Evolutionary conservation across 257 asterid genomes (phyloP).

Genomic region (Paraleonurus japonicus): DNA sequence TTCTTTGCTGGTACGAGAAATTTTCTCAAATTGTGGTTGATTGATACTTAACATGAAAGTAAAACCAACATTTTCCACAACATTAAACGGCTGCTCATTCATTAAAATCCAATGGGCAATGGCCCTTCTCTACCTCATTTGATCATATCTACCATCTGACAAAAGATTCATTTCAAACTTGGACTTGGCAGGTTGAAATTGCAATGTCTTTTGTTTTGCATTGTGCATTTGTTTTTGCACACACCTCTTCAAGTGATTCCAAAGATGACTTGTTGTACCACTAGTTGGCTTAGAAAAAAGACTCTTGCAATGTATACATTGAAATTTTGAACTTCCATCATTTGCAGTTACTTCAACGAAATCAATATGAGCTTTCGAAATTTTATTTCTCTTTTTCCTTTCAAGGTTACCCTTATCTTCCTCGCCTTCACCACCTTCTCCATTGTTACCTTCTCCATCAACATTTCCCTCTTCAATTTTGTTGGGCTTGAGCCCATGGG

Average conservation of each 20-base stretch:
- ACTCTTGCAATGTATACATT: neutral
- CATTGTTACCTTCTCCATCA: neutral
- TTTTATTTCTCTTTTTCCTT: neutral
- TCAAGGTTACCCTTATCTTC: neutral
- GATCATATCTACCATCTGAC: conserved; percentile 7
- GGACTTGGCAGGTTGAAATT: neutral
- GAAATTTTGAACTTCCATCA: neutral
- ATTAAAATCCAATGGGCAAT: neutral
- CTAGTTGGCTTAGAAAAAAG: neutral
- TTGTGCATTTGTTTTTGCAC: neutral
- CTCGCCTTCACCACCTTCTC: neutral
- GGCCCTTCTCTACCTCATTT: neutral
- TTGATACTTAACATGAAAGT: no score
- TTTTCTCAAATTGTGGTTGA: no score
- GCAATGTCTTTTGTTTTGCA: neutral
- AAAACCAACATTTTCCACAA: no score
- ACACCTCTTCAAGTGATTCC: neutral
- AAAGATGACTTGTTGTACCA: neutral
- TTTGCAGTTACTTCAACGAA: neutral
- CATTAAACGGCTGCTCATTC: no score
- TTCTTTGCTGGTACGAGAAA: no score
- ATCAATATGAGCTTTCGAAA: neutral
- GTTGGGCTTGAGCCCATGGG: no score
- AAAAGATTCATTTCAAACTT: conserved; percentile 5
- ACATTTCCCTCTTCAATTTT: no score